A percentile compares a stretch with the other conserved stretches of the same genome.
phyloP scores from a whole-genome alignment of 345 rosid genomes.

The Brassica juncea region DNA sequence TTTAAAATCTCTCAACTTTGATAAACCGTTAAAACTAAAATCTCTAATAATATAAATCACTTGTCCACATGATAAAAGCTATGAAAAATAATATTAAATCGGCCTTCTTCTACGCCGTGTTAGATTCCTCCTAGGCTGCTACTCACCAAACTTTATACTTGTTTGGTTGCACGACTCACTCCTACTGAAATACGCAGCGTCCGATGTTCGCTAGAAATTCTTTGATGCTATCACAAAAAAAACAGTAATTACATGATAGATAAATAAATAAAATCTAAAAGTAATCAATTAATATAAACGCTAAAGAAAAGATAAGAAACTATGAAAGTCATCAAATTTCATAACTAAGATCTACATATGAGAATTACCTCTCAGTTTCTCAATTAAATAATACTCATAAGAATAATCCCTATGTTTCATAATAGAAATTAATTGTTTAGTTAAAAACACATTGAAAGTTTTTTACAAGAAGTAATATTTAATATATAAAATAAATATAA shows the following conservation, averaged over 20 bases:
- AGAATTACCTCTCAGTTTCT: not conserved
- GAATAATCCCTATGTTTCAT: not conserved
- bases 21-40: not conserved
- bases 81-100: not conserved
- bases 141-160: not conserved
- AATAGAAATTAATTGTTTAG: conserved; percentile 27
- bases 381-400: not conserved
- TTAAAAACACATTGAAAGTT: no score
- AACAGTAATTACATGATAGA: not conserved
- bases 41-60: not conserved
- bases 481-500: no score
- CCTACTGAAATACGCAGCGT: not conserved
- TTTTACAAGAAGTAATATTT: no score
- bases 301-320: not conserved
- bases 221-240: not conserved
- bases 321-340: not conserved
- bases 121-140: not conserved
- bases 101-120: not conserved
- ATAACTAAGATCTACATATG: conserved; percentile 2
- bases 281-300: not conserved
- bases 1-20: not conserved
- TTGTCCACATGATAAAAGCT: not conserved
- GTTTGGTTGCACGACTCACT: not conserved
- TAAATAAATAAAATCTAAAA: not conserved
- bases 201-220: not conserved